Conservation (phyloP, 176 grass and related monocot genomes). For the Olyra latifolia region DNA sequence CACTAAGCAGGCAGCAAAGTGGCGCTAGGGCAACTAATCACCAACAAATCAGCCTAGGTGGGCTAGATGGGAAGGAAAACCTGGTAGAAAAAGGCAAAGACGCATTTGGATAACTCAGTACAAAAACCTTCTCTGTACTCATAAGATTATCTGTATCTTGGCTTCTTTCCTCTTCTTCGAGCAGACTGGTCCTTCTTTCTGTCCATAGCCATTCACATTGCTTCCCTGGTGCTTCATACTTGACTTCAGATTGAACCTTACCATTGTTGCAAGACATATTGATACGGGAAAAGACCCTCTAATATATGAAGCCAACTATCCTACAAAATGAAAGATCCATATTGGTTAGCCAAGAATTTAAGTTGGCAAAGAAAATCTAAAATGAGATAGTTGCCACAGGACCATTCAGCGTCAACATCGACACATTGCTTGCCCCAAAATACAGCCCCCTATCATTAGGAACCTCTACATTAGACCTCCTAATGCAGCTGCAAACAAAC, state of each 20-base stretch:
- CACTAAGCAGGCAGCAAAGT: too few relatives aligned
- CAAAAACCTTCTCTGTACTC: constrained; percentile 51
- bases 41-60: too few relatives aligned
- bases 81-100: neutral
- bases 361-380: constrained; percentile 11
- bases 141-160: constrained; percentile 53
- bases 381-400: constrained; percentile 9
- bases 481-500: constrained; percentile 7
- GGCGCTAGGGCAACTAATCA: too few relatives aligned
- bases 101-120: constrained; percentile 38
- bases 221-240: constrained; percentile 34
- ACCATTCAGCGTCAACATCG: constrained; percentile 9
- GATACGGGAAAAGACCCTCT: neutral
- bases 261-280: constrained; percentile 40
- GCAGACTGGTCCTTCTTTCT: constrained; percentile 54
- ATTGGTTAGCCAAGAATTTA: constrained; percentile 14
- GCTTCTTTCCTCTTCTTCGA: constrained; percentile 50
- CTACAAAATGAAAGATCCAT: constrained; percentile 22
- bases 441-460: neutral
- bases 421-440: neutral
- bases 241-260: constrained; percentile 42
- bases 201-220: constrained; percentile 53
- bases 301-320: constrained; percentile 2
- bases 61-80: constrained; percentile 13
- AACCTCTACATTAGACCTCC: neutral